Evolutionary conservation across 306 rosid genomes (phyloP), one percentile per base, ranked within the genome.

Genomic region (Fragaria nilgerrensis): DNA sequence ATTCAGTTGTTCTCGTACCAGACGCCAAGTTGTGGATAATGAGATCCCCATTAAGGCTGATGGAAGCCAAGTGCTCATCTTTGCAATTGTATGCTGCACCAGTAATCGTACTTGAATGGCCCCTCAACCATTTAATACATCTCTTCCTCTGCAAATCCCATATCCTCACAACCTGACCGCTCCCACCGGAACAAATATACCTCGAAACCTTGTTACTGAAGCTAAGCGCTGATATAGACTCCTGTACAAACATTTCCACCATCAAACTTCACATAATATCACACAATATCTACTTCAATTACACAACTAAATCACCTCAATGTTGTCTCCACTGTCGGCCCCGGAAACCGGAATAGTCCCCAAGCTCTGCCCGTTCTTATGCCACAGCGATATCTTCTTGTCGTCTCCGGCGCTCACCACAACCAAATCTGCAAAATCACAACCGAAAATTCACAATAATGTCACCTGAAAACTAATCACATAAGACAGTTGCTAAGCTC

Each of bases 381-480:
- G 86, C 96, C 97, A 91, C 80, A 96, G 65, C 0, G 98, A 96
- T 74, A 96, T 92, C 97, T 86, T 91, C 90, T 87, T 91, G 73
- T 96, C 99, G 64, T 96, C 99, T 67, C 98, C 99, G 63, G 96
- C 98, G 87, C 99, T 91, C 49, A 96, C 99, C 88, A 91, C 94
- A 79, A 93, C 97, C 87, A 96, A 86, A 88, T 96, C 99, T 96
- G 85, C 62, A 47, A 58, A 74, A 79, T 56, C 55, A 80, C 41
- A 76, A 32, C 34, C 11, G 10, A 43, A 73, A 71, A 58, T 43
- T 9, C 59, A 53, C 5, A 2, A 55, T 48, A 15, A 41, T 49
- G 14, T 55, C 34, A 10, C 70, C 72, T 5, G 3, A 17, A 49
- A 48, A 9, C 3, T 29, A 32, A 7, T 27, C 41, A 48, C 1